These are phyloP conservation scores for Hordeum vulgare DNA, from an alignment of 176 grass and related monocot species.

Conservation along the genomic window DNA sequence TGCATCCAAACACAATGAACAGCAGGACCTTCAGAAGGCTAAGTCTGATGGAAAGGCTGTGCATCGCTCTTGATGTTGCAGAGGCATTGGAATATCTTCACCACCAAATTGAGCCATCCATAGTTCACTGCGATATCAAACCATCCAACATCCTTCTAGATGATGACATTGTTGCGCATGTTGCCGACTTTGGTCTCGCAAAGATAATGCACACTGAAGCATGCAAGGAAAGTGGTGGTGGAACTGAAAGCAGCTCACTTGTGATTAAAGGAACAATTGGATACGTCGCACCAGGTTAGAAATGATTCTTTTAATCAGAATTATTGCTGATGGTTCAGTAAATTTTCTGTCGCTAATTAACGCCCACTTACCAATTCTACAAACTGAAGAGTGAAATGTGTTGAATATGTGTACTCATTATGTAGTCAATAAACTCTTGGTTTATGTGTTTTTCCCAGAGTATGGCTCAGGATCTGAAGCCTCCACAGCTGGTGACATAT, in stretches of 20 bases:
- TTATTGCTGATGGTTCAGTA: not conserved
- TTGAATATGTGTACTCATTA: not conserved
- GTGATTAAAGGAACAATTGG: not conserved
- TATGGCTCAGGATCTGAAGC: conserved; percentile 26
- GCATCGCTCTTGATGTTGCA: conserved; percentile 14
- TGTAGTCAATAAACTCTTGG: not conserved
- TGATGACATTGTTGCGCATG: conserved; percentile 22
- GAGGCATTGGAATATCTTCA: conserved; percentile 9
- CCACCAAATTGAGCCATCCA: not conserved
- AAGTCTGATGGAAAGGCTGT: not conserved
- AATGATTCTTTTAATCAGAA: not conserved
- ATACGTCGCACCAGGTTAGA: not conserved
- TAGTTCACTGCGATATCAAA: conserved; percentile 51
- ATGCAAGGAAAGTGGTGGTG: not conserved
- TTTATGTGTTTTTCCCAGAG: conserved; percentile 10
- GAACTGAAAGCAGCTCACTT: not conserved
- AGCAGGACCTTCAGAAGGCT: not conserved
- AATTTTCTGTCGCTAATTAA: not conserved
- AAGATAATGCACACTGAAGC: not conserved
- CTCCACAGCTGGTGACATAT: conserved; percentile 14
- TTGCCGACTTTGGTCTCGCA: not conserved
- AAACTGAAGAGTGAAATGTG: not conserved
- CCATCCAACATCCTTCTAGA: conserved; percentile 52
- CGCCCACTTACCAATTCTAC: not conserved
- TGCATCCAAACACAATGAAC: not conserved